Base-by-base conservation (phyloP, 2,329 filamentous ascomycete genomes). In the Phialophora verrucosa region DNA sequence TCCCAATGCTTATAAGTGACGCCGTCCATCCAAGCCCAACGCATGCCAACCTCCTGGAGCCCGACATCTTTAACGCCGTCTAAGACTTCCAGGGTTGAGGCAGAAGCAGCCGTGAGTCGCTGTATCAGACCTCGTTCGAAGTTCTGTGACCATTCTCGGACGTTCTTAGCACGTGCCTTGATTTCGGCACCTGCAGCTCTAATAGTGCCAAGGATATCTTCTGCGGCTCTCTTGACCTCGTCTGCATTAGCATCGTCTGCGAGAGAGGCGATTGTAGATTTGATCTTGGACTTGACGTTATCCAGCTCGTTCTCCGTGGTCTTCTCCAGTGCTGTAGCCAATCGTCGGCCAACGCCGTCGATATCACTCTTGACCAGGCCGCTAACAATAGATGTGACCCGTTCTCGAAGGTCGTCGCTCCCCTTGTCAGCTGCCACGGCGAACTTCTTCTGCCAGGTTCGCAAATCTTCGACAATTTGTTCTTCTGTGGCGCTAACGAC, bases 1-100 rank as follows among this genome's bases (percentile, higher is more conserved):
- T 90, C 88, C 95, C 95, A 99, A 77, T 99, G 93, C 77, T 96
- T 93, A 83, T 99, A 97, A 1, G 94, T 96, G 68, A 99, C 87
- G 35, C 92, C 92, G 65, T 98, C 93, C 81, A 93, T 95, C 90
- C 92, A 96, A 12, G 94, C 93, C 93, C 95, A 99, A 66, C 81
- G 85, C 88, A 96, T 94, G 64, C 93, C 93, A 62, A 97, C 92
- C 76, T 96, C 92, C 76, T 96, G 92, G 38, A 97, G 84, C 5
- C 93, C 92, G 42, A 97, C 83, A 73, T 93, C 90, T 50, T 91
- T 88, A 67, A 95, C 93, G 74, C 88, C 87, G 70, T 94, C 91
- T 35, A 97, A 85, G 17, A 96, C 92, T 74, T 89, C 86, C 62
- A 97, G 87, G 54, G 94, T 94, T 49, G 90, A 90, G 72, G 91